Percentiles rank a stretch among this genome's conserved stretches.
Evolutionary conservation across 768 basidiomycete species (phyloP).

Genomic region (Phylloporus arenicola): DNA sequence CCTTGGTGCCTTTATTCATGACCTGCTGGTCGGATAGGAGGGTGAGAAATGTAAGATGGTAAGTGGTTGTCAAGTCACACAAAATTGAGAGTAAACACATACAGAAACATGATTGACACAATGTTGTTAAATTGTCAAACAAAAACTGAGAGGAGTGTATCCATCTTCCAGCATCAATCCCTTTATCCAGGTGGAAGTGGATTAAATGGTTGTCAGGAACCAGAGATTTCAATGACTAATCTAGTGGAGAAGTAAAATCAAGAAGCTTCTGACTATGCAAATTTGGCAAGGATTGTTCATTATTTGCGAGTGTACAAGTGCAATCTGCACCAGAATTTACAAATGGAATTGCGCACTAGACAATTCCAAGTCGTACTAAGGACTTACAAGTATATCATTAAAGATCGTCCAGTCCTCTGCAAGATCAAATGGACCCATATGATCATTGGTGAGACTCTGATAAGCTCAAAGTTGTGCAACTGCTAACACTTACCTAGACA

Average conservation of each 20-base stretch:
- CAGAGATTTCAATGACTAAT: constrained; percentile 69
- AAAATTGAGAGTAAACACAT: background rate
- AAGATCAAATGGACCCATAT: constrained; percentile 97
- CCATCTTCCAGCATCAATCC: constrained; percentile 42
- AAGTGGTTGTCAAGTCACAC: constrained; percentile 5
- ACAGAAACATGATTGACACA: constrained; percentile 44
- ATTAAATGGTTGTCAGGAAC: constrained; percentile 22
- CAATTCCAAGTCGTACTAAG: too few relatives aligned
- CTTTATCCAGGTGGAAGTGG: constrained; percentile 27
- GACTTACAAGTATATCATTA: too few relatives aligned
- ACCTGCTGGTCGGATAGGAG: constrained; percentile 95
- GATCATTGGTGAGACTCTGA: constrained; percentile 70
- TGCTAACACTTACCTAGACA: constrained; percentile 45
- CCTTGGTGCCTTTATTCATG: constrained; percentile 93
- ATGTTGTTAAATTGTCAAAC: constrained; percentile 61
- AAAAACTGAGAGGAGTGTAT: constrained; percentile 76
- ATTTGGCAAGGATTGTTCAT: constrained; percentile 48
- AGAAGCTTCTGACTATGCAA: constrained; percentile 70
- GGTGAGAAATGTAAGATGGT: constrained; percentile 69
- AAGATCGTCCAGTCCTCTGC: too few relatives aligned
- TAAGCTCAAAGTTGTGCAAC: background rate
- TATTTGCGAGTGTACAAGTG: constrained; percentile 34
- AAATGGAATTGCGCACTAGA: too few relatives aligned
- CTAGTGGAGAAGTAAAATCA: constrained; percentile 89
- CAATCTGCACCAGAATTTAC: constrained; percentile 77